Conservation (phyloP, 768 basidiomycete species). For the Lanmaoa rubissima region DNA sequence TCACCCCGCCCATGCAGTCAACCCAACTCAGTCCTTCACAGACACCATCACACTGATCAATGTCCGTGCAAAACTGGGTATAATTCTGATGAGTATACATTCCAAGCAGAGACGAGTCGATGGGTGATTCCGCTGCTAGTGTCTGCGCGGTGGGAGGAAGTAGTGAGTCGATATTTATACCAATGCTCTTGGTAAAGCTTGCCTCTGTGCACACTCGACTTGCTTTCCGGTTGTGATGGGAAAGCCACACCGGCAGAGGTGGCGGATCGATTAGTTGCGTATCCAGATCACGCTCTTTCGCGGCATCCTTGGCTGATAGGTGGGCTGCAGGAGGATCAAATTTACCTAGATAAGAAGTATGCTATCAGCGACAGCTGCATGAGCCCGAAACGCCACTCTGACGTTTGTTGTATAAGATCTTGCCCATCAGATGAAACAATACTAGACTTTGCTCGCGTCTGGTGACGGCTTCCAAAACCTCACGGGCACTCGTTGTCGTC, state of each 20-base stretch:
- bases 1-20: slow-evolving; percentile 63
- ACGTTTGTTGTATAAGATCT: slow-evolving; percentile 96
- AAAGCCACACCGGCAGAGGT: slow-evolving; percentile 57
- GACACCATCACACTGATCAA: slow-evolving; percentile 71
- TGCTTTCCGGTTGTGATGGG: slow-evolving; percentile 56
- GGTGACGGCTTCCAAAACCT: slow-evolving; percentile 70
- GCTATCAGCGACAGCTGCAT: background rate
- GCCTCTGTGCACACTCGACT: slow-evolving; percentile 82
- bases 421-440: slow-evolving; percentile 91
- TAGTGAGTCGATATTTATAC: background rate
- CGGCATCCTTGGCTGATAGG: slow-evolving; percentile 59
- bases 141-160: slow-evolving; percentile 38
- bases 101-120: slow-evolving; percentile 87
- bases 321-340: slow-evolving; percentile 61
- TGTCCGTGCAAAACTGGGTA: slow-evolving; percentile 72
- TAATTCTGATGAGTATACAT: slow-evolving; percentile 96
- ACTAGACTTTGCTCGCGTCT: slow-evolving; percentile 82
- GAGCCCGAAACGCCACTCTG: background rate
- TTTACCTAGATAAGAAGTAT: slow-evolving; percentile 53
- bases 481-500: slow-evolving; percentile 21
- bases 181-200: slow-evolving; percentile 13
- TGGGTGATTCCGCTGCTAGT: slow-evolving; percentile 80
- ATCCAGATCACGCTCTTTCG: slow-evolving; percentile 59
- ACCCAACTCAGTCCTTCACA: slow-evolving; percentile 76
- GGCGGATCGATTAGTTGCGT: slow-evolving; percentile 51